These are phyloP conservation scores for Mrakia gelida DNA, from an alignment of 768 basidiomycete species.

Conservation along the genomic window DNA sequence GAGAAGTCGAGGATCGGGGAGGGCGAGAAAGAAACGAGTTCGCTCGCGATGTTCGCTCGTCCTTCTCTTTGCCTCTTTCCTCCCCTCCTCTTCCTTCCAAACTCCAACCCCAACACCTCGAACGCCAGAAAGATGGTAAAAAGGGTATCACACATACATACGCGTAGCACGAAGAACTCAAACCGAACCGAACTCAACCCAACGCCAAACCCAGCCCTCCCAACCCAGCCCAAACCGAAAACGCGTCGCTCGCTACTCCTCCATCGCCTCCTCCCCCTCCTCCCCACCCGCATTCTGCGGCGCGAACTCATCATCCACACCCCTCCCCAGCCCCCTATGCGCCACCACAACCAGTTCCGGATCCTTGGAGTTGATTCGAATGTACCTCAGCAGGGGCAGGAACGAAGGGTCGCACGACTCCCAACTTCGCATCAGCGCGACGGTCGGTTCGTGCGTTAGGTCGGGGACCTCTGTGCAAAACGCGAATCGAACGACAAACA, in stretches of 20 bases:
- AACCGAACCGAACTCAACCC: no score
- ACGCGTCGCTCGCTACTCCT: not conserved
- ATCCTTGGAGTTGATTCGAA: slow-evolving; percentile 25
- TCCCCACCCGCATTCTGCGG: not conserved
- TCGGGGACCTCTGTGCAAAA: slow-evolving; percentile 41
- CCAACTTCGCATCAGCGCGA: slow-evolving; percentile 40
- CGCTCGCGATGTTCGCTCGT: no score
- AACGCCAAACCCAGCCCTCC: no score
- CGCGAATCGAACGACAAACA: not conserved
- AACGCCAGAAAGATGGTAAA: no score
- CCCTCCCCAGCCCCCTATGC: slow-evolving; percentile 14
- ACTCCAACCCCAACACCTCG: no score
- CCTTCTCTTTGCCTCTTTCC: no score
- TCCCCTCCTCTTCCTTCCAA: no score
- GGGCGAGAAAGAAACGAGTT: no score
- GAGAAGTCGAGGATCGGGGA: no score
- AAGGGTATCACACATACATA: no score
- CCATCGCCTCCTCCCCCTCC: not conserved
- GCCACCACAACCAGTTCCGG: slow-evolving; percentile 28
- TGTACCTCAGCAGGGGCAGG: slow-evolving; percentile 26
- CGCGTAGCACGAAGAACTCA: no score
- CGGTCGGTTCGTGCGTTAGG: slow-evolving; percentile 41
- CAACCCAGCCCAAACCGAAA: not conserved
- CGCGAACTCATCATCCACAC: slow-evolving; percentile 7
- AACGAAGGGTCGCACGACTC: slow-evolving; percentile 36